phyloP scores from a whole-genome alignment of 2,329 filamentous ascomycete species.

The Penicillium brevicompactum region DNA sequence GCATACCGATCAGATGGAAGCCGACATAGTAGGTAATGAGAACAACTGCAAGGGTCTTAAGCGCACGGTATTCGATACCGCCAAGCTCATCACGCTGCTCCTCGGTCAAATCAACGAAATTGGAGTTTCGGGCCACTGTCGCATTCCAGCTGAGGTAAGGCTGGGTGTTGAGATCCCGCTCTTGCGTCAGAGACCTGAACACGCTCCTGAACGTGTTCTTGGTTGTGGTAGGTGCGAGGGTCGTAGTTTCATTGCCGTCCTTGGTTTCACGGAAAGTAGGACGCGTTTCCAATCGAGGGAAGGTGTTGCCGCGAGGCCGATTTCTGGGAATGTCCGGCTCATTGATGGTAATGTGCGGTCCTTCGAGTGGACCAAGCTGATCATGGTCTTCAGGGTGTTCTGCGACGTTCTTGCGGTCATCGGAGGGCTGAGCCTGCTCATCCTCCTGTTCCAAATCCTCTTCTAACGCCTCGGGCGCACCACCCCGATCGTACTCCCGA shows the following conservation, averaged over 20 bases:
- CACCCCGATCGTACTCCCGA: constrained; percentile 81
- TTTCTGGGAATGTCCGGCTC: constrained; percentile 44
- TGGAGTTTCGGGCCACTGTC: constrained; percentile 89
- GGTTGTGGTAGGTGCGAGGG: constrained; percentile 27
- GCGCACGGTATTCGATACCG: constrained; percentile 90
- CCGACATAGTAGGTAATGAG: constrained; percentile 79
- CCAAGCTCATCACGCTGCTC: constrained; percentile 93
- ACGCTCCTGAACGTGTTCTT: constrained; percentile 36
- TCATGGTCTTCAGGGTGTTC: constrained; percentile 23
- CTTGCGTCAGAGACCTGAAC: constrained; percentile 40
- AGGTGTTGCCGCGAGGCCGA: constrained; percentile 37
- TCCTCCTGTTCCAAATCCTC: constrained; percentile 45
- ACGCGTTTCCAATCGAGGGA: constrained; percentile 43
- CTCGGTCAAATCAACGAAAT: constrained; percentile 83
- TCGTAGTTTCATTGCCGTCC: constrained; percentile 30
- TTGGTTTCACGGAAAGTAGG: constrained; percentile 35
- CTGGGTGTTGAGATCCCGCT: constrained; percentile 56
- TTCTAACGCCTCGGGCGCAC: constrained; percentile 65
- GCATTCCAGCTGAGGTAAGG: constrained; percentile 95
- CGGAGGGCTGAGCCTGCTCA: constrained; percentile 22
- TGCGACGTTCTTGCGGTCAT: constrained; percentile 24
- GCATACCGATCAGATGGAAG: constrained; percentile 75
- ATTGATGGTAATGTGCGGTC: constrained; percentile 51
- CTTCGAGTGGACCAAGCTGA: constrained; percentile 30
- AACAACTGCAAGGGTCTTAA: constrained; percentile 82